These are phyloP conservation scores for Nicotiana rustica DNA, from an alignment of 305 asterid species.

Conservation along the genomic window DNA sequence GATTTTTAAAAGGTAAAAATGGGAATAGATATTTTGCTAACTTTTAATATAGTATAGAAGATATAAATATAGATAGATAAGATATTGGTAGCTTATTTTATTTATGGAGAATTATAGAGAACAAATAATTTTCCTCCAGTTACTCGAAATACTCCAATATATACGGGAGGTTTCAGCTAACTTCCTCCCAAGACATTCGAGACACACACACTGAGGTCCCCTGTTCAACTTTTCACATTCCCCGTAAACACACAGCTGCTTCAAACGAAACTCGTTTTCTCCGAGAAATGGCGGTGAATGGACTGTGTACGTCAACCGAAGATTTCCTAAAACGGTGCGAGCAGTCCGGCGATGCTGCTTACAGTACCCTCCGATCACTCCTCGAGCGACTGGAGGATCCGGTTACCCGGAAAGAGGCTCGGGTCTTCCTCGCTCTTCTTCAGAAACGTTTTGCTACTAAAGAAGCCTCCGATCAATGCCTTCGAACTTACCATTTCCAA, in stretches of 20 bases:
- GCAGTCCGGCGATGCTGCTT: conserved; percentile 88
- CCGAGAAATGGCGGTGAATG: conserved; percentile 38
- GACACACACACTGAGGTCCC: not conserved
- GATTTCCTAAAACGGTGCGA: conserved; percentile 75
- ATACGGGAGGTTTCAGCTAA: not conserved
- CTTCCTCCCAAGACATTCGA: not conserved
- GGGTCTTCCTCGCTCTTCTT: conserved; percentile 84
- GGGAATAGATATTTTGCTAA: too few relatives aligned
- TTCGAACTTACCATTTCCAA: conserved; percentile 77
- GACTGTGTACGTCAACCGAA: conserved; percentile 55
- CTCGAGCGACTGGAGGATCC: conserved; percentile 90
- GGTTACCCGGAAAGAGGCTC: conserved; percentile 73
- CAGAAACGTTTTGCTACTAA: conserved; percentile 65
- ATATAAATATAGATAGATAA: too few relatives aligned
- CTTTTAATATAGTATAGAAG: too few relatives aligned
- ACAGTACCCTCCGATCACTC: conserved; percentile 82
- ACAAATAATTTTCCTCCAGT: too few relatives aligned
- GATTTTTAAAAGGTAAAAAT: too few relatives aligned
- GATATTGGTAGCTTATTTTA: too few relatives aligned
- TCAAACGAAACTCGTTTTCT: not conserved
- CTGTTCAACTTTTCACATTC: not conserved
- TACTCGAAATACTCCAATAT: conserved; percentile 22
- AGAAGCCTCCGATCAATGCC: conserved; percentile 71
- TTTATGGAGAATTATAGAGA: too few relatives aligned
- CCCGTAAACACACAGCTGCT: not conserved